Evolutionary conservation across 169 alveolate species (phyloP).

Genomic region (Plasmodium vivax): DNA sequence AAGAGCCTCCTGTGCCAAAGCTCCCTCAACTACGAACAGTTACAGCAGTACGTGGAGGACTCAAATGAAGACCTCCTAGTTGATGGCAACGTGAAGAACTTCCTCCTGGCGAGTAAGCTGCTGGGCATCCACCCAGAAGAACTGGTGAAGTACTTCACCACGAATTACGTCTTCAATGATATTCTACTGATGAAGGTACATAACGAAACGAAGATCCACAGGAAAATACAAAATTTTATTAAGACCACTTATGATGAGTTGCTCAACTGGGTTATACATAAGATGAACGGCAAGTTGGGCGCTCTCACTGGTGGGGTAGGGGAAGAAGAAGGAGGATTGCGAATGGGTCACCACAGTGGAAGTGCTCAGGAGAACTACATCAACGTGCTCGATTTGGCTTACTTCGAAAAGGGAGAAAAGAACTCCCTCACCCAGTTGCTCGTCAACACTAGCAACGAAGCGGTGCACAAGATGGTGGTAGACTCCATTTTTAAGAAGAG

Average conservation of each 20-base stretch:
- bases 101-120: conserved; percentile 29
- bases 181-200: conserved; percentile 10
- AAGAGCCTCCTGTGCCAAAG: background rate
- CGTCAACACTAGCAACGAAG: conserved; percentile 39
- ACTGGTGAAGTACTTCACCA: conserved; percentile 33
- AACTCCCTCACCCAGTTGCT: conserved; percentile 26
- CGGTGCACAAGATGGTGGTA: background rate
- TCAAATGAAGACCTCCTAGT: background rate
- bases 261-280: conserved; percentile 30
- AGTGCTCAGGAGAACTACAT: background rate
- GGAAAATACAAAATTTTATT: conserved; percentile 26
- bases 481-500: conserved; percentile 15
- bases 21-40: conserved; percentile 1
- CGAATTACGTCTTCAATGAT: conserved; percentile 11
- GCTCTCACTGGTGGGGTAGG: background rate
- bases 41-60: background rate
- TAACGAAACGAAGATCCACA: conserved; percentile 22
- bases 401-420: conserved; percentile 18
- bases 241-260: conserved; percentile 48
- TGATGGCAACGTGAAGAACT: conserved; percentile 1
- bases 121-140: conserved; percentile 17
- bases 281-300: conserved; percentile 9
- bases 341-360: background rate
- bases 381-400: conserved; percentile 20
- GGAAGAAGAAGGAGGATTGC: too few species aligned